Percentiles rank a stretch among this genome's conserved stretches.
Conservation (phyloP, 371 early-diverging fungal genomes). For the Mucor piriformis region DNA sequence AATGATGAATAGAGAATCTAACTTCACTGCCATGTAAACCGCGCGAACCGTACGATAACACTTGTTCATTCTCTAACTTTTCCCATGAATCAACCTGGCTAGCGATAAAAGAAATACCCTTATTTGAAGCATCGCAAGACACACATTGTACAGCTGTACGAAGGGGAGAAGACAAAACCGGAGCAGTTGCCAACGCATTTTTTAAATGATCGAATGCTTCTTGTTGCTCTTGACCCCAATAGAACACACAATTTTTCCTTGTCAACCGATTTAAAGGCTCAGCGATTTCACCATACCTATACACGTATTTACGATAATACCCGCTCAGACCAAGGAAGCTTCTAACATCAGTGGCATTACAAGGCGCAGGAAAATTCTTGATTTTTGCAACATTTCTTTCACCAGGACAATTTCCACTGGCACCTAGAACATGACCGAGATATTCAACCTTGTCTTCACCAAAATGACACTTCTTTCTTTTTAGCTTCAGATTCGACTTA, state of each 20-base stretch:
- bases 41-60: conserved; percentile 25
- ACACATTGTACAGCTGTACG: not conserved
- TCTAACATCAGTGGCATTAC: conserved; percentile 19
- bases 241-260: conserved; percentile 9
- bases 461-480: conserved; percentile 49
- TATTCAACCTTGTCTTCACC: conserved; percentile 22
- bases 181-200: conserved; percentile 13
- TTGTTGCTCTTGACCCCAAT: conserved; percentile 26
- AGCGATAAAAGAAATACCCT: conserved; percentile 16
- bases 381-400: conserved; percentile 15
- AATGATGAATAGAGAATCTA: conserved; percentile 8
- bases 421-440: conserved; percentile 40
- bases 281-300: conserved; percentile 20
- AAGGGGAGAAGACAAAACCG: conserved; percentile 17
- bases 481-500: conserved; percentile 31
- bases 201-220: conserved; percentile 28
- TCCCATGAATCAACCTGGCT: conserved; percentile 37
- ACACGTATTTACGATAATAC: conserved; percentile 42
- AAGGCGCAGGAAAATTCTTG: conserved; percentile 5
- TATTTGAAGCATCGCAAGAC: conserved; percentile 36
- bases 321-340: conserved; percentile 33
- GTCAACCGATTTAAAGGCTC: conserved; percentile 16
- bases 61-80: conserved; percentile 20
- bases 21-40: conserved; percentile 3
- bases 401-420: conserved; percentile 24